Percentiles rank a stretch among this genome's conserved stretches.
Conservation (phyloP, 441 rosid species). For the Populus trichocarpa region DNA sequence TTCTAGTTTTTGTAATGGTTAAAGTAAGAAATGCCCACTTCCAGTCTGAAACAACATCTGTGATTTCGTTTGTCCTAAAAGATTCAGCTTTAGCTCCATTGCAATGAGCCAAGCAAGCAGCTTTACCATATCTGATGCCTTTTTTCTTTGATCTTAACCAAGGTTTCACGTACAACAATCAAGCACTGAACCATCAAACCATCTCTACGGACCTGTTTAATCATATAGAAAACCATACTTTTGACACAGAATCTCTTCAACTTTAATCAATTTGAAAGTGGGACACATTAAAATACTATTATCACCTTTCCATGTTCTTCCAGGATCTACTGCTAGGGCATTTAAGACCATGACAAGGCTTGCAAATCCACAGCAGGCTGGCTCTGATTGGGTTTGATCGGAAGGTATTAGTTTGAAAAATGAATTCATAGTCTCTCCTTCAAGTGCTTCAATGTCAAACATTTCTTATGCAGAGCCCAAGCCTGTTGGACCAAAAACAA, state of each 20-base stretch:
- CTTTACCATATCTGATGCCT: not conserved
- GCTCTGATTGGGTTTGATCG: constrained; percentile 54
- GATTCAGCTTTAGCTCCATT: not conserved
- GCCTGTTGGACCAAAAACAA: too few species aligned
- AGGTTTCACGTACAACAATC: not conserved
- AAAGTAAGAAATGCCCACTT: too few species aligned
- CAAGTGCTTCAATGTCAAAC: constrained; percentile 30
- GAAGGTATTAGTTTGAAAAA: constrained; percentile 41
- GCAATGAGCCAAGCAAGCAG: not conserved
- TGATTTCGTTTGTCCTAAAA: too few species aligned
- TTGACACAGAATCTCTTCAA: not conserved
- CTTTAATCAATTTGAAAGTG: too few species aligned
- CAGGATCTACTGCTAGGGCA: constrained; percentile 46
- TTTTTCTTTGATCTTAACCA: not conserved
- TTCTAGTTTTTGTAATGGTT: too few species aligned
- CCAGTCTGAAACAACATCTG: too few species aligned
- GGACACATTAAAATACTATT: too few species aligned
- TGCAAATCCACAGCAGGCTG: constrained; percentile 49
- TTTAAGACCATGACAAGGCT: constrained; percentile 42
- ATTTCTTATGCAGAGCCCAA: too few species aligned
- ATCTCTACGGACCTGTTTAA: too few species aligned
- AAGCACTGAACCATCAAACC: too few species aligned
- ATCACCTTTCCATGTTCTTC: constrained; percentile 46
- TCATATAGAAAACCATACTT: not conserved
- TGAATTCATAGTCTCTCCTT: constrained; percentile 42